Evolutionary conservation across 1,139 yeast genomes (phyloP).

Genomic region (Taiozyma onychis): DNA sequence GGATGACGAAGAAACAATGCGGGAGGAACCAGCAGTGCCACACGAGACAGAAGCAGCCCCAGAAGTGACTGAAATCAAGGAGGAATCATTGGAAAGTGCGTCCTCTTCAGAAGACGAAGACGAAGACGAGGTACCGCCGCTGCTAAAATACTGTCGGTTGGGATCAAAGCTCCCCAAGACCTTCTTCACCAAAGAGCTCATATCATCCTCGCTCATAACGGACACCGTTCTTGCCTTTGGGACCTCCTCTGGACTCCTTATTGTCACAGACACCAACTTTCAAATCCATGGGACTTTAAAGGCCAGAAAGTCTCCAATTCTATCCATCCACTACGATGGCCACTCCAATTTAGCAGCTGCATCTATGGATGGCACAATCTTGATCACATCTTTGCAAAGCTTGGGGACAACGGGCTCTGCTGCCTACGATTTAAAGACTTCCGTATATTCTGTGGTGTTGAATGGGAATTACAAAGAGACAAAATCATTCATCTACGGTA

Average conservation of each 20-base stretch:
- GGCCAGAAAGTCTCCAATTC: constrained; percentile 81
- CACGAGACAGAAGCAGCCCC: neutral
- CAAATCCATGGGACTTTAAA: constrained; percentile 62
- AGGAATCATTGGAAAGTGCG: neutral
- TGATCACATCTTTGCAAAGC: constrained; percentile 44
- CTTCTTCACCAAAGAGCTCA: constrained; percentile 68
- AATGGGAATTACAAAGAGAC: constrained; percentile 61
- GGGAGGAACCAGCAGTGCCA: neutral
- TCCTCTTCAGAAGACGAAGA: constrained; percentile 16
- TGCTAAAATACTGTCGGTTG: constrained; percentile 65
- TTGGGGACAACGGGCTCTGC: constrained; percentile 24
- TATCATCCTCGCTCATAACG: constrained; percentile 61
- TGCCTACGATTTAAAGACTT: constrained; percentile 81
- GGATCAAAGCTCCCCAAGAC: constrained; percentile 51
- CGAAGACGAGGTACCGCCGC: constrained; percentile 60
- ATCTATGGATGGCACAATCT: constrained; percentile 90
- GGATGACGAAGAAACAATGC: neutral
- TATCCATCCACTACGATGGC: constrained; percentile 71
- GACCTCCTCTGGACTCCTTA: constrained; percentile 82
- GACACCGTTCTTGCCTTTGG: constrained; percentile 70
- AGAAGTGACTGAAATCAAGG: neutral
- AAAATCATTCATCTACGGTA: constrained; percentile 76
- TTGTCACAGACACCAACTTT: constrained; percentile 56
- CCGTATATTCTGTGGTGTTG: constrained; percentile 80
- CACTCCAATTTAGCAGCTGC: constrained; percentile 66